Evolutionary conservation across 768 basidiomycete species (phyloP).

Genomic region (Sarcodon sp.): DNA sequence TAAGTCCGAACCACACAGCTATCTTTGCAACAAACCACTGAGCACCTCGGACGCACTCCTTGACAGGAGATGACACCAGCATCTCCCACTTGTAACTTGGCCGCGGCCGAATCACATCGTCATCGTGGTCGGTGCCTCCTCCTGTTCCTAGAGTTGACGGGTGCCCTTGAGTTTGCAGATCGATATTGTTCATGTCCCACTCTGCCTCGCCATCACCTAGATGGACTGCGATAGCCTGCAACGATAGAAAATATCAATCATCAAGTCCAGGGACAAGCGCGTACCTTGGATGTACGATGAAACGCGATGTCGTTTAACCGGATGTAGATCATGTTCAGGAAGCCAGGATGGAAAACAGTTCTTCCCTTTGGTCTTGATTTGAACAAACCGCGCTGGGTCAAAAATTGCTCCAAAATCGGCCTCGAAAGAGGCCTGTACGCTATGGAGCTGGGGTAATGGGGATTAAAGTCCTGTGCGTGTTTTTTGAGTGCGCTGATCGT

Average conservation of each 20-base stretch:
- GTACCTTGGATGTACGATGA: conserved; percentile 35
- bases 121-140: conserved; percentile 62
- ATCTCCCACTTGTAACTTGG: conserved; percentile 63
- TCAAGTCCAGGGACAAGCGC: conserved; percentile 7
- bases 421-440: conserved; percentile 62
- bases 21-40: conserved; percentile 36
- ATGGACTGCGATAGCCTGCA: conserved; percentile 50
- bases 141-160: conserved; percentile 52
- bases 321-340: conserved; percentile 62
- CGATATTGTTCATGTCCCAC: conserved; percentile 54
- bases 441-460: conserved; percentile 58
- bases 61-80: conserved; percentile 33
- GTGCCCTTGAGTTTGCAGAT: conserved; percentile 32
- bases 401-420: conserved; percentile 48
- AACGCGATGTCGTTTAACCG: conserved; percentile 60
- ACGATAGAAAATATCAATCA: neutral
- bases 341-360: conserved; percentile 47
- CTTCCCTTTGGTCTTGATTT: conserved; percentile 27
- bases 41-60: neutral
- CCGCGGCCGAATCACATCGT: conserved; percentile 42
- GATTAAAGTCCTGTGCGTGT: conserved; percentile 52
- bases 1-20: conserved; percentile 57
- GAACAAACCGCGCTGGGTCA: conserved; percentile 46
- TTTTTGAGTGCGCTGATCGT: conserved; percentile 35
- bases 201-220: conserved; percentile 36